Evolutionary conservation across 2,329 filamentous ascomycete species (phyloP).

Genomic region (Aspergillus sp.): DNA sequence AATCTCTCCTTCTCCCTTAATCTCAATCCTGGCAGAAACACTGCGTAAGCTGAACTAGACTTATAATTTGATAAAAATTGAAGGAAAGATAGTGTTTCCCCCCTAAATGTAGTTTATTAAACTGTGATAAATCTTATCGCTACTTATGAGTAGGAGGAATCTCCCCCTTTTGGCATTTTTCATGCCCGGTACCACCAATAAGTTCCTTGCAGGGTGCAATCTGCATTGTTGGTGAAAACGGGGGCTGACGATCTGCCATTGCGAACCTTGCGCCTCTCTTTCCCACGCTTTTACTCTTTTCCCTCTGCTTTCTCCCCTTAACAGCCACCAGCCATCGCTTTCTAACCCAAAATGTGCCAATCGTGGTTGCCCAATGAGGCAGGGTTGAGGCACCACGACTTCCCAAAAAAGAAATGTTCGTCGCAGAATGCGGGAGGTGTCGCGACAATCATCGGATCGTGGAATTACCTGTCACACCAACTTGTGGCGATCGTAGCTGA

Average conservation of each 20-base stretch:
- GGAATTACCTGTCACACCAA: background rate
- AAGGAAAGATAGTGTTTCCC: no score
- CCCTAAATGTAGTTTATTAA: no score
- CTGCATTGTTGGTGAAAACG: background rate
- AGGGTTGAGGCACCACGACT: background rate
- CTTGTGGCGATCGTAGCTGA: background rate
- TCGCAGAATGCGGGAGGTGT: background rate
- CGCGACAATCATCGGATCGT: background rate
- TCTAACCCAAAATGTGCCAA: constrained; percentile 3
- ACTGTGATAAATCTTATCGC: background rate
- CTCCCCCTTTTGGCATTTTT: background rate
- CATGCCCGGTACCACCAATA: constrained; percentile 1
- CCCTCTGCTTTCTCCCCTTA: background rate
- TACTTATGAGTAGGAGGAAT: background rate
- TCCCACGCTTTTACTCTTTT: constrained; percentile 5
- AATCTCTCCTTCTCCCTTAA: background rate
- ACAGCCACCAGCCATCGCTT: background rate
- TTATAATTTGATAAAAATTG: no score
- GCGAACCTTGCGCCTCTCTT: background rate
- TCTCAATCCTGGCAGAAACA: no score
- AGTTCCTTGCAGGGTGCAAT: constrained; percentile 10
- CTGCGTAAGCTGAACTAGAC: no score
- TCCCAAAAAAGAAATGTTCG: background rate
- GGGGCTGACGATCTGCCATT: background rate
- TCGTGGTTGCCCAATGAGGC: constrained; percentile 1